phyloP scores from a whole-genome alignment of 257 asterid species.

The Fraxinus pennsylvanica region DNA sequence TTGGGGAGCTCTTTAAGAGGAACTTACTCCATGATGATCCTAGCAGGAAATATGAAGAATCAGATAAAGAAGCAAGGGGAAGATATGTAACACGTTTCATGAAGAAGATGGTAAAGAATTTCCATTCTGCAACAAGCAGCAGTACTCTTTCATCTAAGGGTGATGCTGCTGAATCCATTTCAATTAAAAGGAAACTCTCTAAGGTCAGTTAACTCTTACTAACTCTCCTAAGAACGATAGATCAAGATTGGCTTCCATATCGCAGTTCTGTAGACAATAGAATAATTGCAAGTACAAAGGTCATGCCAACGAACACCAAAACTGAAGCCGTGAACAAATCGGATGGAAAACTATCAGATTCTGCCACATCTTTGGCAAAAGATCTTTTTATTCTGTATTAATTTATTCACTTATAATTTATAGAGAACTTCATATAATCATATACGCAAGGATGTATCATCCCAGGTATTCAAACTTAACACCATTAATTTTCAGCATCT shows the following conservation, averaged over 20 bases:
- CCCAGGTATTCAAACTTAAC: not conserved
- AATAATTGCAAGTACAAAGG: slow-evolving; percentile 22
- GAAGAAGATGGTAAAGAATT: slow-evolving; percentile 65
- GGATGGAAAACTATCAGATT: not conserved
- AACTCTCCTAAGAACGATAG: slow-evolving; percentile 15
- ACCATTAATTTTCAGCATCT: slow-evolving; percentile 1
- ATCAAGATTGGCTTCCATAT: slow-evolving; percentile 12
- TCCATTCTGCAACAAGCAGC: slow-evolving; percentile 42
- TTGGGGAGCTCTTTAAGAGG: slow-evolving; percentile 57
- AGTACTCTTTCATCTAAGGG: slow-evolving; percentile 40
- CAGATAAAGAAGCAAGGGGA: slow-evolving; percentile 38
- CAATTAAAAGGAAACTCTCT: slow-evolving; percentile 58
- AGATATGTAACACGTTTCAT: slow-evolving; percentile 41
- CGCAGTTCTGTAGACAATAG: not conserved
- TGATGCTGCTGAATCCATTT: slow-evolving; percentile 40
- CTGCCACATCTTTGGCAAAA: not conserved
- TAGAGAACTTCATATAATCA: not conserved
- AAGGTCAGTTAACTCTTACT: slow-evolving; percentile 55
- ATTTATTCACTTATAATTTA: slow-evolving; percentile 3
- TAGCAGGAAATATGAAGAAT: slow-evolving; percentile 34
- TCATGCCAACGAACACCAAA: slow-evolving; percentile 2
- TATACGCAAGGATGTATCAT: not conserved
- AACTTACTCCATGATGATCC: slow-evolving; percentile 31
- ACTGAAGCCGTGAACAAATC: not conserved
- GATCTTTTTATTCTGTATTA: slow-evolving; percentile 8